phyloP scores from a whole-genome alignment of 2,329 filamentous ascomycete species.

The Penicillium frequentans region DNA sequence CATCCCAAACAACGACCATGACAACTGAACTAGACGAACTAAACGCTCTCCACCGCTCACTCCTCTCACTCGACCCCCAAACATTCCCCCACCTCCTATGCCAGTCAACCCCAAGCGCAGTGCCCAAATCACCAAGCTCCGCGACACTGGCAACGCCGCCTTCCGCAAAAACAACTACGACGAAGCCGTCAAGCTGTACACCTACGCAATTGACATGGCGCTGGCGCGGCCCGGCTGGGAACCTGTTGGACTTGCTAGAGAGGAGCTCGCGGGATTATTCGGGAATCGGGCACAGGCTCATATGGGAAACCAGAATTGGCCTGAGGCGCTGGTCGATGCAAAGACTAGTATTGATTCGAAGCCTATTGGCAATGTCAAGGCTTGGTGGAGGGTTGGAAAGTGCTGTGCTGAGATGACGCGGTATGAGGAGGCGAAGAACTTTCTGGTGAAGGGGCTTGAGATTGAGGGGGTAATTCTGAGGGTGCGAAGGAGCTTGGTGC shows the following conservation, averaged over 20 bases:
- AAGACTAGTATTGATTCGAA: constrained; percentile 86
- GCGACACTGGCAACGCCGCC: constrained; percentile 79
- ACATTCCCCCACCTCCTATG: constrained; percentile 79
- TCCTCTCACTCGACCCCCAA: constrained; percentile 66
- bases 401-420: constrained; percentile 90
- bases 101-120: constrained; percentile 91
- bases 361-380: constrained; percentile 84
- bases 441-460: constrained; percentile 75
- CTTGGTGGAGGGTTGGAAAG: constrained; percentile 85
- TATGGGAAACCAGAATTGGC: constrained; percentile 77
- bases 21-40: constrained; percentile 68
- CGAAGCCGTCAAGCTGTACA: constrained; percentile 80
- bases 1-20: constrained; percentile 54
- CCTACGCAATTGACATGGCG: constrained; percentile 87
- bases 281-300: constrained; percentile 87
- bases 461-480: constrained; percentile 64
- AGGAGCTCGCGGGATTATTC: constrained; percentile 78
- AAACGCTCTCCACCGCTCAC: constrained; percentile 72
- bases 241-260: constrained; percentile 75
- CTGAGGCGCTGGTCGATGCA: constrained; percentile 83
- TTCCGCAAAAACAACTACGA: constrained; percentile 74
- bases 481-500: constrained; percentile 56
- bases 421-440: constrained; percentile 76
- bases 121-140: constrained; percentile 84
- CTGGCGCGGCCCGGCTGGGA: constrained; percentile 82